Conservation (phyloP, 1,284 basidiomycete genomes). For the Ustilago hordei region DNA sequence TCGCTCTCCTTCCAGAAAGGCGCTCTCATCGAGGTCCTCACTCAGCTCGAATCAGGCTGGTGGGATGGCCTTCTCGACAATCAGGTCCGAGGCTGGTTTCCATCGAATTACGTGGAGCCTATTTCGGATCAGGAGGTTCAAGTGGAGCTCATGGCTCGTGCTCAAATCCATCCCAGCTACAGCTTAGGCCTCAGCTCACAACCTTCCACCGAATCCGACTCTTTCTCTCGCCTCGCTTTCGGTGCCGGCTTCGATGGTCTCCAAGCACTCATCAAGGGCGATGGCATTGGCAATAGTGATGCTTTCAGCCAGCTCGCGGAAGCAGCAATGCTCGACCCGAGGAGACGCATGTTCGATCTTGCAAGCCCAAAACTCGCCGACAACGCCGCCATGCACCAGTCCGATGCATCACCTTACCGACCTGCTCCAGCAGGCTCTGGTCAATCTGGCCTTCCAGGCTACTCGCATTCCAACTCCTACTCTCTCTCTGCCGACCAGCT, state of each 20-base stretch:
- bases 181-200: slow-evolving; percentile 31
- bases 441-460: slow-evolving; percentile 1
- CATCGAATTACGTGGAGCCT: slow-evolving; percentile 89
- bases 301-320: slow-evolving; percentile 63
- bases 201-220: slow-evolving; percentile 32
- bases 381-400: slow-evolving; percentile 4
- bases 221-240: slow-evolving; percentile 50
- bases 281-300: slow-evolving; percentile 46
- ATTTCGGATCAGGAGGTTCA: slow-evolving; percentile 80
- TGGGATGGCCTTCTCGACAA: slow-evolving; percentile 92
- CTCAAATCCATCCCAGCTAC: slow-evolving; percentile 39
- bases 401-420: slow-evolving; percentile 23
- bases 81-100: slow-evolving; percentile 86
- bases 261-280: slow-evolving; percentile 49
- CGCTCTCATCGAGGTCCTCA: slow-evolving; percentile 93
- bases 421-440: background rate
- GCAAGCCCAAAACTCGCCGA: slow-evolving; percentile 20
- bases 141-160: slow-evolving; percentile 39
- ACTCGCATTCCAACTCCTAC: slow-evolving; percentile 5
- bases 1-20: slow-evolving; percentile 87
- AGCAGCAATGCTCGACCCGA: slow-evolving; percentile 52
- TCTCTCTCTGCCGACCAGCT: slow-evolving; percentile 24
- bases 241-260: slow-evolving; percentile 54
- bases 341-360: slow-evolving; percentile 30
- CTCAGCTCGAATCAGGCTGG: slow-evolving; percentile 92